Evolutionary conservation across 2,329 filamentous ascomycete genomes (phyloP).

Genomic region (Cladorrhinum sp.): DNA sequence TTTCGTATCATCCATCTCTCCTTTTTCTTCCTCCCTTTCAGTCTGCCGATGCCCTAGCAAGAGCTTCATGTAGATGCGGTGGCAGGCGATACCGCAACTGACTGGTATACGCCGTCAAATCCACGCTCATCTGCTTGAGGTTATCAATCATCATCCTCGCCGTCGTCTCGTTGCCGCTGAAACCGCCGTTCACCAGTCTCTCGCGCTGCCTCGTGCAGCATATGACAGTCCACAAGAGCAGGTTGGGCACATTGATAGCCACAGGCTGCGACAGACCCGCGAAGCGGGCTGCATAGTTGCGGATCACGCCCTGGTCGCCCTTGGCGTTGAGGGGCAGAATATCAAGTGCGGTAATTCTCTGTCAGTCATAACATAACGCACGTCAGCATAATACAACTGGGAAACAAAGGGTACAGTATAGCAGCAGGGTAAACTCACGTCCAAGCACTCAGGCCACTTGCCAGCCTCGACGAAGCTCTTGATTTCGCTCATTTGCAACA

Average conservation of each 20-base stretch:
- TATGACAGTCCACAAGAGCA: slow-evolving; percentile 90
- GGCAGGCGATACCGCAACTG: slow-evolving; percentile 89
- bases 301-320: slow-evolving; percentile 75
- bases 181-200: slow-evolving; percentile 66
- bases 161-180: slow-evolving; percentile 68
- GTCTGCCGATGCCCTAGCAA: slow-evolving; percentile 77
- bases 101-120: slow-evolving; percentile 90
- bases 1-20: background rate
- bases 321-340: slow-evolving; percentile 76
- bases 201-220: slow-evolving; percentile 79
- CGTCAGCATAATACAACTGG: slow-evolving; percentile 2
- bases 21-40: slow-evolving; percentile 28
- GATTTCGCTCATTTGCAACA: slow-evolving; percentile 61
- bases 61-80: slow-evolving; percentile 79
- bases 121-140: slow-evolving; percentile 76
- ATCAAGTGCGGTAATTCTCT: slow-evolving; percentile 69
- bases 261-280: slow-evolving; percentile 74
- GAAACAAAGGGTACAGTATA: background rate
- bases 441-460: slow-evolving; percentile 56
- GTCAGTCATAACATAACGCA: slow-evolving; percentile 10
- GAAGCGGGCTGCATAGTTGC: slow-evolving; percentile 77
- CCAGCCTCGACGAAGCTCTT: slow-evolving; percentile 54
- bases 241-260: slow-evolving; percentile 82
- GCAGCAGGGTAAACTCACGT: slow-evolving; percentile 46
- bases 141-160: slow-evolving; percentile 63